Evolutionary conservation across 768 basidiomycete genomes (phyloP), one percentile per base, ranked within the genome.

Genomic region (Lactarius sp.): DNA sequence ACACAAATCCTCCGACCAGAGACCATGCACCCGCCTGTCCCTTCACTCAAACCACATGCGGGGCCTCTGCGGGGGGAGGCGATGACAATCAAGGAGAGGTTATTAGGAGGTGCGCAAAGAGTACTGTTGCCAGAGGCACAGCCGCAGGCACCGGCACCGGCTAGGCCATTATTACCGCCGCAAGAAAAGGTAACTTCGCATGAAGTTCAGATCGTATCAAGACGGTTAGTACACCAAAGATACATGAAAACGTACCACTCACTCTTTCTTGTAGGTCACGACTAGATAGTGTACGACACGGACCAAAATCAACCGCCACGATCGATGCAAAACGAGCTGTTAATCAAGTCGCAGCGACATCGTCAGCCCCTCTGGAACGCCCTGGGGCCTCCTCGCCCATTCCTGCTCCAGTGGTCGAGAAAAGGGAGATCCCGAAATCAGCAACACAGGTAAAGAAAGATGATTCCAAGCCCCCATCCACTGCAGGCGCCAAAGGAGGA

Each of bases 221-320:
- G 33, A 31, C 53, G 64, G 64, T 65, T 3, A 42, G 64, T 60
- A 27, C 52, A 50, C 6, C 42, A 34, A 6, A 12, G 7, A 56
- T 34, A 9, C 33, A 27, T 12, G 20, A 27, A 22, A 46, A 12
- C 8, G 13, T 37, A 16, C 27, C 13, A 16, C 33, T 60, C 47
- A 59, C 20, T n/a, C 16, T 34, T 49, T 20, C 20, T 22, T 44
- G 47, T 13, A 65, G 64, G 31, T 60, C 59, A 42, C 37, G 59
- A 22, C 16, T 65, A 22, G 59, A 65, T 33, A 65, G 59, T 49
- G 54, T 65, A 13, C 54, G 64, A 51, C 64, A 65, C 13, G 64
- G 64, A 34, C 64, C 54, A 20, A 60, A 60, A 31, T 60, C 59
- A 51, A 56, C 59, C 16, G 49, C 42, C 6, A 36, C 54, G 13